Conservation (phyloP, 2,329 filamentous ascomycete species). For the Claviceps humidiphila region DNA sequence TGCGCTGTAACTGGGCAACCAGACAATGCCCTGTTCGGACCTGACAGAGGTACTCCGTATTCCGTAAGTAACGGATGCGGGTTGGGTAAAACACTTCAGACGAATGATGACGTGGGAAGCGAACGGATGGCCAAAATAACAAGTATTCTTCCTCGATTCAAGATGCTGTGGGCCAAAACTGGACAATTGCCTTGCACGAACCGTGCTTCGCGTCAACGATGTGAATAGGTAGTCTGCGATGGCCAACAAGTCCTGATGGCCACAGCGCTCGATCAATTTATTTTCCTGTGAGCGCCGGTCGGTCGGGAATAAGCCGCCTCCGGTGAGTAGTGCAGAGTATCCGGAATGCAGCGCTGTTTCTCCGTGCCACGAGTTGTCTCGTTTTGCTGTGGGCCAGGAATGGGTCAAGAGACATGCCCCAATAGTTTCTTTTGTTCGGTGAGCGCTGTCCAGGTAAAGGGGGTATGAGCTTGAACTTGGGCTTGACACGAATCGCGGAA, state of each 20-base stretch:
- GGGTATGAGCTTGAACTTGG: not conserved
- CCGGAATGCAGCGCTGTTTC: not conserved
- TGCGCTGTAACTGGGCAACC: slow-evolving; percentile 1
- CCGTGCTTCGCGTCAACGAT: not conserved
- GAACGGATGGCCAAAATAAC: not conserved
- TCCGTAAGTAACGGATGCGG: not conserved
- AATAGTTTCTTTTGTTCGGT: not conserved
- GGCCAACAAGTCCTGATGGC: not conserved
- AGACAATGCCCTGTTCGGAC: not conserved
- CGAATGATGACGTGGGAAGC: not conserved
- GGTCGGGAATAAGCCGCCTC: not conserved
- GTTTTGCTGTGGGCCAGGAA: not conserved
- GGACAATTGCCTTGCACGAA: not conserved
- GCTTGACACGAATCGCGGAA: not conserved
- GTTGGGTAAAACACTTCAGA: not conserved
- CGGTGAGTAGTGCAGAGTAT: not conserved
- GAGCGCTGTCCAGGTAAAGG: not conserved
- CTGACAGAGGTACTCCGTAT: no score
- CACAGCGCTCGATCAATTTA: not conserved
- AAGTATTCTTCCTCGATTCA: not conserved
- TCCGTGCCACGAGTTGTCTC: not conserved
- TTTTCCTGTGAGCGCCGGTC: no score
- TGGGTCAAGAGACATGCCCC: not conserved
- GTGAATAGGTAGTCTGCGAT: not conserved
- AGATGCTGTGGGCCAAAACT: not conserved